Conservation (phyloP, 495 filamentous ascomycete species). For the Achaetomiella virescens region DNA sequence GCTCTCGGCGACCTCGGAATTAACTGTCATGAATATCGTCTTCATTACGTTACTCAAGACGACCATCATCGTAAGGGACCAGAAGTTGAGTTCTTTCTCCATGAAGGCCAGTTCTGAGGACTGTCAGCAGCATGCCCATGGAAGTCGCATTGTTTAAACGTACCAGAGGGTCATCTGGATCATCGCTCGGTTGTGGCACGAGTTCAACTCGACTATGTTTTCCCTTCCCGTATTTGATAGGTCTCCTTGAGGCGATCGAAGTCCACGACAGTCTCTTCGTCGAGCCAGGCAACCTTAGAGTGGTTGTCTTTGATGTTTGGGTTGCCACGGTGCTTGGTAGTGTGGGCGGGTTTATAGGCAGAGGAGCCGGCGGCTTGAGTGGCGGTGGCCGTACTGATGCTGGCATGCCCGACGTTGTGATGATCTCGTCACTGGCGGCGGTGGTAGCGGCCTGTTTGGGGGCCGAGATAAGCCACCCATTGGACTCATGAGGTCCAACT, state of each 20-base stretch:
- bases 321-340: constrained; percentile 25
- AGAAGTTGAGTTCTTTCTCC: constrained; percentile 45
- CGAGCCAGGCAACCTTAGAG: constrained; percentile 26
- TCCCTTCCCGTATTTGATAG: constrained; percentile 43
- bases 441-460: constrained; percentile 28
- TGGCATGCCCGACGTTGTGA: constrained; percentile 7
- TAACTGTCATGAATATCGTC: constrained; percentile 45
- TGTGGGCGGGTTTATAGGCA: constrained; percentile 26
- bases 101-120: constrained; percentile 43
- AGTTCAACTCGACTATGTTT: constrained; percentile 39
- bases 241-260: constrained; percentile 31
- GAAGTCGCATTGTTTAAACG: neutral
- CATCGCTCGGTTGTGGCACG: constrained; percentile 44
- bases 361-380: constrained; percentile 18
- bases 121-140: neutral
- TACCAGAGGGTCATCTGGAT: constrained; percentile 45
- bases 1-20: constrained; percentile 34
- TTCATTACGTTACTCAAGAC: constrained; percentile 42
- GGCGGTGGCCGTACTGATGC: constrained; percentile 20
- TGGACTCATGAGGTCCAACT: neutral
- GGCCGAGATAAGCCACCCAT: constrained; percentile 15
- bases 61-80: constrained; percentile 36
- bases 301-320: constrained; percentile 3
- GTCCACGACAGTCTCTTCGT: constrained; percentile 32
- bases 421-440: constrained; percentile 19